phyloP scores from a whole-genome alignment of 768 basidiomycete genomes.

The Mrakia blollopis region DNA sequence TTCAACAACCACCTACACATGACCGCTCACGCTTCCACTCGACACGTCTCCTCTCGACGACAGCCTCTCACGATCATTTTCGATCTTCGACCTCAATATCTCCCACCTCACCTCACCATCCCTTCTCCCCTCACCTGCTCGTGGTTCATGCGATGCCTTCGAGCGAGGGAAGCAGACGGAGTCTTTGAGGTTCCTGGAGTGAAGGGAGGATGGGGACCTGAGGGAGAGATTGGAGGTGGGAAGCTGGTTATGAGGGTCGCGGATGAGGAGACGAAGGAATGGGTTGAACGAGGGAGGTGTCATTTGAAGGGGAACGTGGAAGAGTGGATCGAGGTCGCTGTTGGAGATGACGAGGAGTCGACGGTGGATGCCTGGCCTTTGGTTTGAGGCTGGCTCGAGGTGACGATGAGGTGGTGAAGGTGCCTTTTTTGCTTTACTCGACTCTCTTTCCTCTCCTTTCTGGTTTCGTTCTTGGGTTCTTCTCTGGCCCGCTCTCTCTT shows the following conservation, averaged over 20 bases:
- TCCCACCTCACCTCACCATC: constrained; percentile 3
- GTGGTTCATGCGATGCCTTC: constrained; percentile 10
- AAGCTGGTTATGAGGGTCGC: not conserved
- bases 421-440: not conserved
- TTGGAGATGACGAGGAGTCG: not conserved
- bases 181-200: not conserved
- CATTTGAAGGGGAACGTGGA: not conserved
- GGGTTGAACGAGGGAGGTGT: not conserved
- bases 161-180: constrained; percentile 3
- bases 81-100: not conserved
- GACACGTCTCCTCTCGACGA: not conserved
- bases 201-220: not conserved
- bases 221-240: not conserved
- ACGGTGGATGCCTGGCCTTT: not conserved
- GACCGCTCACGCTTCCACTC: not conserved
- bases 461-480: not conserved
- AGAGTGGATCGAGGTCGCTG: not conserved
- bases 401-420: not conserved
- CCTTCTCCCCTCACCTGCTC: not conserved
- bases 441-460: not conserved
- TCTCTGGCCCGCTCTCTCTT: not conserved
- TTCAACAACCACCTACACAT: not conserved
- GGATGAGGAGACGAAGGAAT: constrained; percentile 5
- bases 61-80: not conserved
- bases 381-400: not conserved